Evolutionary conservation across 2,329 filamentous ascomycete species (phyloP), one percentile per base, ranked within the genome.

Genomic region (Ophiostoma himal-ulmi): DNA sequence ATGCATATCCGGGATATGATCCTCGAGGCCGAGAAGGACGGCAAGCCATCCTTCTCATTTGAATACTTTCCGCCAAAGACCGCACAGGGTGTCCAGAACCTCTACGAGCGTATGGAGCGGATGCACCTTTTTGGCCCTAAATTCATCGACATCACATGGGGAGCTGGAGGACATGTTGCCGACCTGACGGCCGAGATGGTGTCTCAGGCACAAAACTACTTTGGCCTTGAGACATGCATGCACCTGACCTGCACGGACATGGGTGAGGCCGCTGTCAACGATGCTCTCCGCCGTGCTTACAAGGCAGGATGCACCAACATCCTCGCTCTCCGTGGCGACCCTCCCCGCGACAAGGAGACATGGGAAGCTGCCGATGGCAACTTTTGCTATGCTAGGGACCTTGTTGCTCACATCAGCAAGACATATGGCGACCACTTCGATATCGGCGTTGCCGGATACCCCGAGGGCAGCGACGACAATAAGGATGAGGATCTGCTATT

Each of bases 31-130:
- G 88, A 93, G 81, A 86, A 87, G 82, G 88, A 89, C 77, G 88
- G 89, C 78, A 87, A 91, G 77, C 91, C 94, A 71, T 95, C 93
- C 78, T 97, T 97, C 85, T 99, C 95, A 72, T 99, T 99, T 83
- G 95, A 99, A 81, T 99, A 97, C 85, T 99, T 99, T 82, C 95
- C 95, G 68, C 95, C 95, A 54, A 99, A 99, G 84, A 99, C 95
- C 8, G 91, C 92, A 13, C 92, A 95, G 82, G 95, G 95, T 85
- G 94, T 99, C 14, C 95, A 99, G 83, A 99, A 99, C 80, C 89
- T 99, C 71, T 99, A 99, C 85, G 95, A 99, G 76, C 92, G 95
- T 76, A 98, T 99, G 92, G 95, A 99, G 82, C 93, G 94, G 81
- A 99, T 99, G 95, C 88, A 90, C 77, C 70, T 70, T 17, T 73